A percentile compares a stretch with the other conserved stretches of the same genome.
phyloP scores from a whole-genome alignment of 2,329 filamentous ascomycete species.

The Chaetomiaceae sp. region DNA sequence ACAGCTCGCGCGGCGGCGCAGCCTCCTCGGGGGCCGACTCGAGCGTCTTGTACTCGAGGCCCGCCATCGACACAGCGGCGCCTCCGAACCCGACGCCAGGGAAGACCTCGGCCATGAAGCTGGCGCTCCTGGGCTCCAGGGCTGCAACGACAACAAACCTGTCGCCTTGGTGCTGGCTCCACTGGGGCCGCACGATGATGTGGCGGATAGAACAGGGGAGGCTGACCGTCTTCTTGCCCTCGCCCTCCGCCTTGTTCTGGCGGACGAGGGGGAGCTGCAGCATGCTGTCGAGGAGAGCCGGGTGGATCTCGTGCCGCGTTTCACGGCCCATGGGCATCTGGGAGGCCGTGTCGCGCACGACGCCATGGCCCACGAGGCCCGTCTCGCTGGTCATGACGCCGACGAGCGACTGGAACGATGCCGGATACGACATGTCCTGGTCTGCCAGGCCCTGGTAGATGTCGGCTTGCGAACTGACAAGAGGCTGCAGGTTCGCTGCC shows the following conservation, averaged over 20 bases:
- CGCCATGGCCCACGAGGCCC: conserved; percentile 35
- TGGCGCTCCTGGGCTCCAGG: conserved; percentile 14
- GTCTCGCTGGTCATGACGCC: no score
- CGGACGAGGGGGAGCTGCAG: conserved; percentile 39
- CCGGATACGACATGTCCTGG: conserved; percentile 18
- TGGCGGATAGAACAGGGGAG: conserved; percentile 28
- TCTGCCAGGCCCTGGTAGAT: conserved; percentile 17
- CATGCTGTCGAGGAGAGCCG: conserved; percentile 43
- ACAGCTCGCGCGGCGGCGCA: conserved; percentile 24
- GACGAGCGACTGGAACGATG: conserved; percentile 22
- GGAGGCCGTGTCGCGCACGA: conserved; percentile 40
- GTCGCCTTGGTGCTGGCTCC: conserved; percentile 16
- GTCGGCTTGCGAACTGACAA: no score
- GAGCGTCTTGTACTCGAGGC: conserved; percentile 23
- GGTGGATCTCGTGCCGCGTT: conserved; percentile 41
- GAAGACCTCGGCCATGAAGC: conserved; percentile 25
- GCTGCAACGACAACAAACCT: conserved; percentile 14
- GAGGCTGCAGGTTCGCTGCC: no score
- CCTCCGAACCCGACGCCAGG: background rate
- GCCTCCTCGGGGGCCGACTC: background rate
- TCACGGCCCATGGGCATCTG: conserved; percentile 45
- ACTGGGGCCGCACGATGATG: conserved; percentile 17
- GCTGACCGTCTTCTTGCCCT: conserved; percentile 18
- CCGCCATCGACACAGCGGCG: conserved; percentile 23
- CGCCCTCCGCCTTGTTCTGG: conserved; percentile 31